Base-by-base conservation (phyloP, 1,284 basidiomycete species). In the Sphaerobolus stellatus region DNA sequence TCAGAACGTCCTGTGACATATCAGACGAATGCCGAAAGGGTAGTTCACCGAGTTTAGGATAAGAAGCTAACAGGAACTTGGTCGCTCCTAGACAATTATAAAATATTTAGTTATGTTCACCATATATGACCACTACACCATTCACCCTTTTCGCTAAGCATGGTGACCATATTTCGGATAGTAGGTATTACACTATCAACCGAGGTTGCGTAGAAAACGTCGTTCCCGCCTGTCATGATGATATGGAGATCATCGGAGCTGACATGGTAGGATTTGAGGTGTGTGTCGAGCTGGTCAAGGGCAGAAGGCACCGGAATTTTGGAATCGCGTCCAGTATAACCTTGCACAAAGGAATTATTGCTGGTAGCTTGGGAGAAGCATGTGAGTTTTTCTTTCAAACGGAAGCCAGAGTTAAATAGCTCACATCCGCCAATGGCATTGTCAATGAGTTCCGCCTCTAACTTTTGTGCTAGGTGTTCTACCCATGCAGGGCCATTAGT, bases 401-500 rank as follows among this genome's bases (percentile, higher is more conserved):
- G 27, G 14, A 28, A 40, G 27, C 27, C 31, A 24, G 27, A 11
- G 22, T 11, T 6, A 28, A 34, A 28, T 20, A 14, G 41, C 45
- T 28, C 24, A 54, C 52, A 44, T 54, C 52, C 52, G 24, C 44
- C 52, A 18, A 54, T 40, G 6, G 52, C 52, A 31, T 25, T 34
- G 34, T 54, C 52, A 48, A 31, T 18, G 5, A 54, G 45, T n/a
- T 54, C 45, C 30, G 45, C 34, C 11, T 38, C 33, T 5, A 54
- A 46, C 28, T 34, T 48, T 20, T 31, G 20, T 25, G 52, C 44
- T 5, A 54, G 25, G 36, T 27, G 6, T 38, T 54, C 52, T 22
- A 48, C 52, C 52, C 52, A 54, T 18, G 48, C 52, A 5, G 52
- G 52, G 11, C 52, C 52, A 25, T 54, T 54, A 24, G 44, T 45